Base-by-base conservation (phyloP, 768 basidiomycete species). In the Rossbeevera mucosa region DNA sequence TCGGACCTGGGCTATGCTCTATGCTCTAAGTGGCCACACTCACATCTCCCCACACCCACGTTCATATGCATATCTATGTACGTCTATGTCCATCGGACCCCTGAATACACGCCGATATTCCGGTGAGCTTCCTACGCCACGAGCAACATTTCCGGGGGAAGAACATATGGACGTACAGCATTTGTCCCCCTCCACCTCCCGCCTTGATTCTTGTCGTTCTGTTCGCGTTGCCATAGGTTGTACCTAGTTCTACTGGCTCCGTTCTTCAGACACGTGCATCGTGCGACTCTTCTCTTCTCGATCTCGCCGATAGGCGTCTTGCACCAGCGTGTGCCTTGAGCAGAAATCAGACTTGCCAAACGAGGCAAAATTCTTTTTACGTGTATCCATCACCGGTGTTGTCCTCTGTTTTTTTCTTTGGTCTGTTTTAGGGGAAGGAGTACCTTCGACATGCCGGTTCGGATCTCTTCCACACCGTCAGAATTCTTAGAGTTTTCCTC, bases 391-490 rank as follows among this genome's bases (percentile, higher is more conserved):
- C 42, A 21, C 16, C 12, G 44, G 44, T 50, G n/a, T 31, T 33
- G 44, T 12, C 18, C 8, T 30, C 16, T 31, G 30, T 47, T 47
- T 42, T 42, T 14, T 22, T 36, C 33, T 18, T 36, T 11, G 33
- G 33, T 18, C 33, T n/a, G n/a, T 36, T 38, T 20, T 38, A 11
- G 36, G 36, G 2, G 18, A 36, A n/a, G 33, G 18, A 18, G 5
- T 12, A 24, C 11, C 18, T 24, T 47, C n/a, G n/a, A 30, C 28
- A 33, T n/a, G n/a, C n/a, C 30, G 50, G 46, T 24, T 47, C 30
- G 50, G 50, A 51, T 51, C 48, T 49, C 26, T 44, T 49, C 40
- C 48, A 49, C 36, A 38, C 18, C 7, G 18, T 21, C 36, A n/a
- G 21, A 41, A 41, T 41, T 22, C 40, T 16, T 38, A 16, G 18